Percentiles rank a stretch among this genome's conserved stretches.
These are phyloP conservation scores for Barbatosphaeria neglecta DNA, from an alignment of 495 filamentous ascomycete genomes.

Conservation along the genomic window DNA sequence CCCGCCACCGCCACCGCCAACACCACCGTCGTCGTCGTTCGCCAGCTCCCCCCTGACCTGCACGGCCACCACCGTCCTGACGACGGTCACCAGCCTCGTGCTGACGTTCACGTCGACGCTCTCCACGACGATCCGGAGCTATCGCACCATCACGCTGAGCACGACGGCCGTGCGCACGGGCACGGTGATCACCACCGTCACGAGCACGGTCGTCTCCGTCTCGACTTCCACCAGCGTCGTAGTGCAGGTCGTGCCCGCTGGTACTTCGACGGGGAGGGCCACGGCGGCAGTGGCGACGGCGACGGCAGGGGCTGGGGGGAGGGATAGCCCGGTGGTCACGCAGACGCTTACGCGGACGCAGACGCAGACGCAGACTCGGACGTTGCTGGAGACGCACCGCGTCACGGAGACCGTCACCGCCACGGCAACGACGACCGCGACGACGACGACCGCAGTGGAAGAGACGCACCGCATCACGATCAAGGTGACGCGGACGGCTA, in stretches of 20 bases:
- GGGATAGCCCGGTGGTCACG: not conserved
- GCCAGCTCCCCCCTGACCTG: not conserved
- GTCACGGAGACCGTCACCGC: not conserved
- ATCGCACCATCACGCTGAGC: not conserved
- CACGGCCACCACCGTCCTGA: not conserved
- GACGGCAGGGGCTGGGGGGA: not conserved
- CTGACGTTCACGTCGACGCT: not conserved
- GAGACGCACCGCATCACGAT: not conserved
- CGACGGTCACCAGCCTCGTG: not conserved
- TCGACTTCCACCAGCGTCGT: not conserved
- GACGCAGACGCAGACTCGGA: not conserved
- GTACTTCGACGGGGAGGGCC: too few species aligned
- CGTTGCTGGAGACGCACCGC: not conserved
- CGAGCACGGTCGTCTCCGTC: not conserved
- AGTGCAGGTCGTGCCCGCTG: not conserved
- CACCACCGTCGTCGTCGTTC: too few species aligned
- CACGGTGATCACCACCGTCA: not conserved
- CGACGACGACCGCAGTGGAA: not conserved
- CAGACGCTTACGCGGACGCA: not conserved
- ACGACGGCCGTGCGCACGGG: not conserved
- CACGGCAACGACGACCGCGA: not conserved
- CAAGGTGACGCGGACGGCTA: not conserved
- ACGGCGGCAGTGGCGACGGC: too few species aligned
- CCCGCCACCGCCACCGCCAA: too few species aligned
- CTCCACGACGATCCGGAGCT: not conserved